Conservation (phyloP, 139 green algal species). For the Coelastrella sp. region DNA sequence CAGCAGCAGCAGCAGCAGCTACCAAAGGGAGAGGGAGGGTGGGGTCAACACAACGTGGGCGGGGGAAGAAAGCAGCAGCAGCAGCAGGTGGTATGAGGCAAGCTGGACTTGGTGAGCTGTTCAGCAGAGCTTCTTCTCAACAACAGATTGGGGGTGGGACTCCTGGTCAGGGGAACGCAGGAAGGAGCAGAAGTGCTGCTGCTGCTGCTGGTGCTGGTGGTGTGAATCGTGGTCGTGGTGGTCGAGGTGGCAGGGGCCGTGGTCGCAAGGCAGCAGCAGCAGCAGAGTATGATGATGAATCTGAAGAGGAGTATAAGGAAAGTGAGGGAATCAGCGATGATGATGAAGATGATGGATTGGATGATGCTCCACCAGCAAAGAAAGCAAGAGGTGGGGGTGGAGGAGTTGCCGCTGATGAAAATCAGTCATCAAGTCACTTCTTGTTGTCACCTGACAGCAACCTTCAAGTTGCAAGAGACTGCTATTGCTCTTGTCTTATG, state of each 20-base stretch:
- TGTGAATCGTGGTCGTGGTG: not conserved
- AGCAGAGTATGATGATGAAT: not conserved
- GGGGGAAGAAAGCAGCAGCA: not conserved
- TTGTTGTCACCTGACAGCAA: too few species aligned
- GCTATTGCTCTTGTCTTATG: not conserved
- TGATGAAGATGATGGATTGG: not conserved
- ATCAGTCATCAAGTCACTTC: too few species aligned
- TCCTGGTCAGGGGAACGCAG: not conserved
- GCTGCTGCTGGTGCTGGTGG: not conserved
- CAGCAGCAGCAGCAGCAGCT: not conserved
- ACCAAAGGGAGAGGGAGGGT: not conserved
- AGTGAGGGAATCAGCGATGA: not conserved
- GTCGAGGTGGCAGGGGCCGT: not conserved
- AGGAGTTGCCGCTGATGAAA: too few species aligned
- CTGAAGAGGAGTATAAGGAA: not conserved
- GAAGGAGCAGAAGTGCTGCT: not conserved
- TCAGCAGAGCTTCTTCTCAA: not conserved
- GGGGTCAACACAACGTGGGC: too few species aligned
- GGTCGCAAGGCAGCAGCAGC: not conserved
- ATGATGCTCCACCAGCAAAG: slow-evolving; percentile 21
- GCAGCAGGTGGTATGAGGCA: slow-evolving; percentile 1
- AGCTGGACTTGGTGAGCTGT: slow-evolving; percentile 4
- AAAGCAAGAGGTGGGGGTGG: slow-evolving; percentile 14
- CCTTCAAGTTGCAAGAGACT: too few species aligned
- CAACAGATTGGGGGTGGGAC: not conserved